These are phyloP conservation scores for Chrysopogon serrulatus DNA, from an alignment of 176 grass and related monocot genomes.

Conservation along the genomic window DNA sequence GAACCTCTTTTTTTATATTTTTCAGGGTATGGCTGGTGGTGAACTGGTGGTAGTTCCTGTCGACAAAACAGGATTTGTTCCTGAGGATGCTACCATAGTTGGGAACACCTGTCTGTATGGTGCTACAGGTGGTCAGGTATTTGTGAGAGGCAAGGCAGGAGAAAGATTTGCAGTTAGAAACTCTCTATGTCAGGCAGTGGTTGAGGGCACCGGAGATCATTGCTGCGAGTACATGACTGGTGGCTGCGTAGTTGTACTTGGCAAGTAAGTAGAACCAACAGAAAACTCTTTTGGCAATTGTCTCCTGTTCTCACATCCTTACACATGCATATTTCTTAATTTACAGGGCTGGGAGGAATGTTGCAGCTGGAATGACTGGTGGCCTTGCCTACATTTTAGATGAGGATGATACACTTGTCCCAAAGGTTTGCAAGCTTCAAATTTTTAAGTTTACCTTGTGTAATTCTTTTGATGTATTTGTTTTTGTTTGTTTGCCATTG, in stretches of 20 bases:
- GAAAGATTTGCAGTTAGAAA: slow-evolving; percentile 99
- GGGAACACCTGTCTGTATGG: slow-evolving; percentile 99
- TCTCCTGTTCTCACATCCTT: slow-evolving; percentile 4
- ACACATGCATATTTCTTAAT: slow-evolving; percentile 33
- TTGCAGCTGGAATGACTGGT: slow-evolving; percentile 99
- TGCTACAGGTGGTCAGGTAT: slow-evolving; percentile 96
- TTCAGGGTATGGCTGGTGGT: slow-evolving; percentile 95
- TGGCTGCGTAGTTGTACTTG: slow-evolving; percentile 96
- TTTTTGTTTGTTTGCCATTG: background rate
- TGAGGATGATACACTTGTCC: slow-evolving; percentile 83
- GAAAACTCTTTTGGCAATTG: background rate
- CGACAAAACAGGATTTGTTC: slow-evolving; percentile 78
- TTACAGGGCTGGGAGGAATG: slow-evolving; percentile 88
- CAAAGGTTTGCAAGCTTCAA: slow-evolving; percentile 63
- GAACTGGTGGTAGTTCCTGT: slow-evolving; percentile 90
- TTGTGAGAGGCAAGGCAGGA: slow-evolving; percentile 93
- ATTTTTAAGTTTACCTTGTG: slow-evolving; percentile 3
- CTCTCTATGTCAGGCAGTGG: slow-evolving; percentile 92
- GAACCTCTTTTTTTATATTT: background rate
- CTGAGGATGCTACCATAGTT: slow-evolving; percentile 97
- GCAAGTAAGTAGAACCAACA: slow-evolving; percentile 71
- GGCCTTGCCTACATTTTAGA: slow-evolving; percentile 98
- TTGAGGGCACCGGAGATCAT: slow-evolving; percentile 99
- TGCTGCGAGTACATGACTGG: slow-evolving; percentile 99
- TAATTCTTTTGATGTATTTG: background rate